Conservation (phyloP, 2,329 filamentous ascomycete species). For the Bipolaris zeicola region DNA sequence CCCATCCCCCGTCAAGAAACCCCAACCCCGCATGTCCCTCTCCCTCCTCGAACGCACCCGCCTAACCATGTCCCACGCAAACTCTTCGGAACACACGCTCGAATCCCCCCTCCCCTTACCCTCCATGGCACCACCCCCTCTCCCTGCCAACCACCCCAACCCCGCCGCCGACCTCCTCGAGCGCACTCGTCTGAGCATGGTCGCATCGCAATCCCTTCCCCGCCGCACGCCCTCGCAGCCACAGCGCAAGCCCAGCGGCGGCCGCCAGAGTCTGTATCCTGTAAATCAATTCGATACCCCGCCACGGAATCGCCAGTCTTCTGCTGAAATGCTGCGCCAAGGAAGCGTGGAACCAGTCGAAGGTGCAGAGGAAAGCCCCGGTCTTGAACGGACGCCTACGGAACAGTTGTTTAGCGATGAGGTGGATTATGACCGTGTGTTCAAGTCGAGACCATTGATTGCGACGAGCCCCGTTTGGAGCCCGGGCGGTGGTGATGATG, state of each 20-base stretch:
- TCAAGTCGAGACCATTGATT: constrained; percentile 82
- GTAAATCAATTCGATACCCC: constrained; percentile 64
- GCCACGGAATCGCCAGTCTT: constrained; percentile 47
- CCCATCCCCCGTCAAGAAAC: constrained; percentile 50
- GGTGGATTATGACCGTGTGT: constrained; percentile 79
- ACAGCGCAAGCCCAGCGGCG: constrained; percentile 24
- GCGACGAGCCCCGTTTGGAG: constrained; percentile 69
- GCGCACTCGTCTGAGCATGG: constrained; percentile 82
- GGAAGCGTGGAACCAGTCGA: constrained; percentile 26
- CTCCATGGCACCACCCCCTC: constrained; percentile 20
- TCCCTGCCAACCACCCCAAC: constrained; percentile 26
- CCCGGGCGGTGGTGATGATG: constrained; percentile 24
- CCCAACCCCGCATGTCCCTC: constrained; percentile 47
- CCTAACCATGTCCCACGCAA: constrained; percentile 51
- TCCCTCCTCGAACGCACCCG: constrained; percentile 56
- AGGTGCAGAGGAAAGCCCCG: background rate
- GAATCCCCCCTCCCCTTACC: constrained; percentile 29
- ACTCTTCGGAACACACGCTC: constrained; percentile 32
- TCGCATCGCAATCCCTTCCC: constrained; percentile 57
- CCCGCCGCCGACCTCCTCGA: constrained; percentile 61
- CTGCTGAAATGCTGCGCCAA: constrained; percentile 10
- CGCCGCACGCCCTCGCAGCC: constrained; percentile 21
- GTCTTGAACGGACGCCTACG: constrained; percentile 56
- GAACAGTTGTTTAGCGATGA: constrained; percentile 75
- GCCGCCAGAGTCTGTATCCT: constrained; percentile 49